These are phyloP conservation scores for Cardamine resedifolia DNA, from an alignment of 345 rosid species.

Conservation along the genomic window DNA sequence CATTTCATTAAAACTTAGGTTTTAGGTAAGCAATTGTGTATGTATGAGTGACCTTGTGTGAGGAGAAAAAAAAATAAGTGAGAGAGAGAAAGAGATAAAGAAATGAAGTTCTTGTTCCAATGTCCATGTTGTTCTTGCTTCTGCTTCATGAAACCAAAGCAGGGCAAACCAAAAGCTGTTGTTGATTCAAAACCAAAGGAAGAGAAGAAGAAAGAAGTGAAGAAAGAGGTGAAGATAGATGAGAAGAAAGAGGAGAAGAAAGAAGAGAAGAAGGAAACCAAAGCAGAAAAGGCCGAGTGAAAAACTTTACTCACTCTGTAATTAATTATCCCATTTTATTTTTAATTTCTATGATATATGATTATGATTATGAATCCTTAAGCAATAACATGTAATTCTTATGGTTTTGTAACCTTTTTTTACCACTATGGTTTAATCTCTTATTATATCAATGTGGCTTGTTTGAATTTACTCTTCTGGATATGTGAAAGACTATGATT, in stretches of 20 bases:
- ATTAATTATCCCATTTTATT: conserved; percentile 14
- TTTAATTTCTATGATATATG: neutral
- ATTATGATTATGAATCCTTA: conserved; percentile 24
- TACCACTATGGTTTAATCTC: neutral
- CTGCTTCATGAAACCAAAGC: conserved; percentile 81
- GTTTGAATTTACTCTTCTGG: neutral
- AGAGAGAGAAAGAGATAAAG: conserved; percentile 10
- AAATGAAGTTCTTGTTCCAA: conserved; percentile 88
- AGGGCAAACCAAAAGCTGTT: conserved; percentile 44
- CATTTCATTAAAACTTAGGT: conserved; percentile 36
- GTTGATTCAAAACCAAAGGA: conserved; percentile 47
- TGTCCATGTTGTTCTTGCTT: conserved; percentile 87
- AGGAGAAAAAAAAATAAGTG: conserved; percentile 19
- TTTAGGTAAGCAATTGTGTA: conserved; percentile 15
- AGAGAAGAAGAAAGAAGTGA: conserved; percentile 51
- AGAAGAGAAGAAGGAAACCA: conserved; percentile 35
- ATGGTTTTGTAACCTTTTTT: neutral
- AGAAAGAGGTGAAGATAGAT: conserved; percentile 20
- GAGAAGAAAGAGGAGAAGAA: conserved; percentile 37
- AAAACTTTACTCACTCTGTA: conserved; percentile 6
- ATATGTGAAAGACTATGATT: conserved; percentile 8
- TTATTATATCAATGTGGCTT: conserved; percentile 1
- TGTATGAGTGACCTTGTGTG: conserved; percentile 22
- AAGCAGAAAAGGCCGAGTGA: conserved; percentile 36
- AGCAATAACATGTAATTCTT: neutral